Percentiles rank a stretch among this genome's conserved stretches.
Evolutionary conservation across 2,329 filamentous ascomycete species (phyloP).

Genomic region (Zasmidium angulare): DNA sequence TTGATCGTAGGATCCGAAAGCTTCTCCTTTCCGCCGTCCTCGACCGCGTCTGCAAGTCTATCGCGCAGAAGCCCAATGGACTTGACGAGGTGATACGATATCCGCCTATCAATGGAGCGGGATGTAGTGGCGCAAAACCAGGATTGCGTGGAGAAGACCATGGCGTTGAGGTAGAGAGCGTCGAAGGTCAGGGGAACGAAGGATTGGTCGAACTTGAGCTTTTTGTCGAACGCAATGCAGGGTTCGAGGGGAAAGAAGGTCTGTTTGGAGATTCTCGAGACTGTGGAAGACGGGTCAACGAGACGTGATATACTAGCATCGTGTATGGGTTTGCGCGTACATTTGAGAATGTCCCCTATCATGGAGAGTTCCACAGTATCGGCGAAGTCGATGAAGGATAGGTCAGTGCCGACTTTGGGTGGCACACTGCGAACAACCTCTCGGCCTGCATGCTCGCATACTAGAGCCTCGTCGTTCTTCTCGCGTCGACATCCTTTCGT

Average conservation of each 20-base stretch:
- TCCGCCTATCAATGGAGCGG: not conserved
- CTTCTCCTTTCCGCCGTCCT: not conserved
- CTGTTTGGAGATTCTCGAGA: not conserved
- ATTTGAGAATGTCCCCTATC: not conserved
- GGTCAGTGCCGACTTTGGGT: not conserved
- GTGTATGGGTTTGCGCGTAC: not conserved
- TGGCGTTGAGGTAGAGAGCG: not conserved
- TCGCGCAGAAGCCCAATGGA: not conserved
- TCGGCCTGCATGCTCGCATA: not conserved
- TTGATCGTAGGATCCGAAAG: not conserved
- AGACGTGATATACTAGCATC: no score
- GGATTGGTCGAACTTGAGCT: not conserved
- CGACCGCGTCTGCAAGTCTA: not conserved
- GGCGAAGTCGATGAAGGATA: not conserved
- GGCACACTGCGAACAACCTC: not conserved
- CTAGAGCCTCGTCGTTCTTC: no score
- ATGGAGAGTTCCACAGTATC: not conserved
- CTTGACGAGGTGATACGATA: not conserved
- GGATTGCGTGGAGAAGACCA: not conserved
- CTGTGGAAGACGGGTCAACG: no score
- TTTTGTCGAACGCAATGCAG: not conserved
- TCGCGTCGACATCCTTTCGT: not conserved
- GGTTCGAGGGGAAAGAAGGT: not conserved
- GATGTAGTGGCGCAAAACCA: not conserved
- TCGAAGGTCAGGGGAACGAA: not conserved